Conservation (phyloP, 768 basidiomycete genomes). For the Mycena epipterygia region DNA sequence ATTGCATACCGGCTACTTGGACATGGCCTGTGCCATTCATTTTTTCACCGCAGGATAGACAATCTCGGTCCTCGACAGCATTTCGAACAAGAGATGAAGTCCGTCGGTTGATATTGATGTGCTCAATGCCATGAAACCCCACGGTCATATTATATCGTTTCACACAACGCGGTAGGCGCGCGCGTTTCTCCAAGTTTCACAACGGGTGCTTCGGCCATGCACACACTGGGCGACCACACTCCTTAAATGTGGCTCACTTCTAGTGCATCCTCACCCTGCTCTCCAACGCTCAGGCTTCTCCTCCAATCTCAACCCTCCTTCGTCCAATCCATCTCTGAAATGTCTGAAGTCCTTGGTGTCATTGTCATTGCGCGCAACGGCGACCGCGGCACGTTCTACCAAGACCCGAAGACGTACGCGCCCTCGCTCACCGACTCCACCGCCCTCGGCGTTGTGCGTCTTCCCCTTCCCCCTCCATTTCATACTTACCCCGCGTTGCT, state of each 20-base stretch:
- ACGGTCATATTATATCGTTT: conserved; percentile 12
- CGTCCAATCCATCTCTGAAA: background rate
- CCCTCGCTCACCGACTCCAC: conserved; percentile 48
- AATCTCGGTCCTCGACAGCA: no score
- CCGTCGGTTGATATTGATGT: no score
- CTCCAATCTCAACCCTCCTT: background rate
- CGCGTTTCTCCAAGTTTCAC: background rate
- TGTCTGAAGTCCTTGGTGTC: conserved; percentile 80
- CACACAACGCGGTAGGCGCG: conserved; percentile 16
- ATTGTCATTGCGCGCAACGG: conserved; percentile 86
- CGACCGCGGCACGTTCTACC: conserved; percentile 77
- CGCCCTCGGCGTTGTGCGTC: conserved; percentile 35
- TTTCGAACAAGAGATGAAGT: no score
- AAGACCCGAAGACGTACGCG: conserved; percentile 79
- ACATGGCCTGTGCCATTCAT: no score
- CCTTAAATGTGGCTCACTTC: background rate
- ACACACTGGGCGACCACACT: background rate
- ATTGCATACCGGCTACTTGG: no score
- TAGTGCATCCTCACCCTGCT: background rate
- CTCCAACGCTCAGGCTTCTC: background rate
- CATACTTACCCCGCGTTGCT: background rate
- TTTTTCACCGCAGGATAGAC: no score
- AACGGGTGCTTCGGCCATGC: conserved; percentile 7
- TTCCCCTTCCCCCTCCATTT: background rate
- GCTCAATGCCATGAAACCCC: no score